These are phyloP conservation scores for Vigna angularis DNA, from an alignment of 306 rosid genomes.

Conservation along the genomic window DNA sequence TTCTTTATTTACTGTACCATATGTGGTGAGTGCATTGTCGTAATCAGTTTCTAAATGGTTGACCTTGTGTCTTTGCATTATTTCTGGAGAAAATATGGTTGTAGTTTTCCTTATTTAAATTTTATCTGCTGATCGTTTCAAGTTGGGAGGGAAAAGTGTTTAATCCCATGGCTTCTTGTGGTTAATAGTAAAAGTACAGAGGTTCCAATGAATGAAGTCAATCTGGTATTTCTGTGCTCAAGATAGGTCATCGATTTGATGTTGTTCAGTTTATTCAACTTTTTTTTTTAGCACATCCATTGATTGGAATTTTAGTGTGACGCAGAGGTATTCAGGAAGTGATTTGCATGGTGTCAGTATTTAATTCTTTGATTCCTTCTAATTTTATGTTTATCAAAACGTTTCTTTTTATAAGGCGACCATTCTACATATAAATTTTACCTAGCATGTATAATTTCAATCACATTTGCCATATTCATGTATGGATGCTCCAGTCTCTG, in stretches of 20 bases:
- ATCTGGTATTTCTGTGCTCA: too few species aligned
- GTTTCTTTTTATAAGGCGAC: not conserved
- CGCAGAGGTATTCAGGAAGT: slow-evolving; percentile 84
- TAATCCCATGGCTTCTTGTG: too few species aligned
- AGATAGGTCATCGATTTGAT: too few species aligned
- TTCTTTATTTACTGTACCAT: not conserved
- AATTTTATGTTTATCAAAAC: not conserved
- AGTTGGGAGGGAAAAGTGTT: too few species aligned
- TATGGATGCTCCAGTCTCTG: not conserved
- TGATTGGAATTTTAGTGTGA: slow-evolving; percentile 41
- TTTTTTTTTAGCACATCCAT: slow-evolving; percentile 10
- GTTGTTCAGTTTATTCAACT: slow-evolving; percentile 24
- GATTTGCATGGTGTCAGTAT: slow-evolving; percentile 78
- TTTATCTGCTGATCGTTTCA: too few species aligned
- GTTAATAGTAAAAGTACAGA: too few species aligned
- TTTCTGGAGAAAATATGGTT: too few species aligned
- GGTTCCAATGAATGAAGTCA: too few species aligned
- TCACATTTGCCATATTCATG: slow-evolving; percentile 7
- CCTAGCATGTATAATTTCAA: slow-evolving; percentile 19
- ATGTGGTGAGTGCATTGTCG: slow-evolving; percentile 19
- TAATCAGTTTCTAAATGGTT: too few species aligned
- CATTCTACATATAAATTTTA: slow-evolving; percentile 3
- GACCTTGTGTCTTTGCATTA: too few species aligned
- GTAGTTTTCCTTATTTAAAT: too few species aligned
- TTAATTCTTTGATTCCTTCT: not conserved